Evolutionary conservation across 1,139 yeast species (phyloP).

Genomic region (Saccharomycopsis hybrid): DNA sequence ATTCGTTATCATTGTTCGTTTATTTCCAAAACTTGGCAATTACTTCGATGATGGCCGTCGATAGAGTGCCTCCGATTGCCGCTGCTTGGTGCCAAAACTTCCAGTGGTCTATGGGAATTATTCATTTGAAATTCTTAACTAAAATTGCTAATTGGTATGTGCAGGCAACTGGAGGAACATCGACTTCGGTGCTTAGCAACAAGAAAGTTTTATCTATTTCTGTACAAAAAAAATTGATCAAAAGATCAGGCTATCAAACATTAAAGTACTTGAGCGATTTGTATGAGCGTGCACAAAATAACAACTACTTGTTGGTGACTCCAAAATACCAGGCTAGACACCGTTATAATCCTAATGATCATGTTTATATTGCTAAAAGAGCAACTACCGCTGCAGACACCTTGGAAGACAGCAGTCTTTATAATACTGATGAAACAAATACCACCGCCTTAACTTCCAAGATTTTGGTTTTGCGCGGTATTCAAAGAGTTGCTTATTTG

Average conservation of each 20-base stretch:
- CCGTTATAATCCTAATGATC: not conserved
- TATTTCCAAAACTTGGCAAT: constrained; percentile 93
- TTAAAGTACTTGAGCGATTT: constrained; percentile 28
- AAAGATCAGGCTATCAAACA: constrained; percentile 29
- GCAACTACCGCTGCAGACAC: constrained; percentile 31
- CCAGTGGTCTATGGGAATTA: constrained; percentile 84
- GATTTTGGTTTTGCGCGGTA: constrained; percentile 64
- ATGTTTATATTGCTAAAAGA: constrained; percentile 13
- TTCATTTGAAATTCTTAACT: constrained; percentile 64
- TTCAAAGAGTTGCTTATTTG: constrained; percentile 62
- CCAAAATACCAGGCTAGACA: constrained; percentile 8
- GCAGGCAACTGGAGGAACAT: constrained; percentile 72
- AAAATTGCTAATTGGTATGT: constrained; percentile 75
- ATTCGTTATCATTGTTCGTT: constrained; percentile 84
- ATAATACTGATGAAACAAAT: constrained; percentile 44
- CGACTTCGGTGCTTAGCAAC: constrained; percentile 52
- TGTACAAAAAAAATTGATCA: constrained; percentile 45
- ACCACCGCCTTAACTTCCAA: constrained; percentile 25
- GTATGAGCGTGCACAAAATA: constrained; percentile 17
- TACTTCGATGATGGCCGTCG: constrained; percentile 93
- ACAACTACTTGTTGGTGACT: constrained; percentile 13
- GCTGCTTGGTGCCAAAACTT: constrained; percentile 98
- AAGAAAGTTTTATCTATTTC: constrained; percentile 67
- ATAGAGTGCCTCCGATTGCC: constrained; percentile 90
- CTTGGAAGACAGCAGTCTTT: constrained; percentile 45